Evolutionary conservation across 495 filamentous ascomycete species (phyloP).

Genomic region (Sordaria brevicollis): DNA sequence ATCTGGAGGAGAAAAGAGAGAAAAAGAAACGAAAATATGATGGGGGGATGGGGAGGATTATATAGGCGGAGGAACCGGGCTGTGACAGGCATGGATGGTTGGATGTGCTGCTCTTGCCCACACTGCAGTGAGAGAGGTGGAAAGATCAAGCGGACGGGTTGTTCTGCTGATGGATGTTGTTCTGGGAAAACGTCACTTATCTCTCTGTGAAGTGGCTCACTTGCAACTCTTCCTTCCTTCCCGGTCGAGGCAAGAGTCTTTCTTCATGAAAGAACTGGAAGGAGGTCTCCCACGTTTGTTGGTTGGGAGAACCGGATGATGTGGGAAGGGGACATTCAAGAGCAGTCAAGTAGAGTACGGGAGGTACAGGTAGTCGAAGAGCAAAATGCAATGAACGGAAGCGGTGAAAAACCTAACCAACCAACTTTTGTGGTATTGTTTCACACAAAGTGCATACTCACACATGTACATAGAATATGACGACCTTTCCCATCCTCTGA

Average conservation of each 20-base stretch:
- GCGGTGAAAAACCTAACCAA: background rate
- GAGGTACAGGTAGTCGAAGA: background rate
- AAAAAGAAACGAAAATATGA: background rate
- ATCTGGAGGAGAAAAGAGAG: background rate
- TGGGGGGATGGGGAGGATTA: background rate
- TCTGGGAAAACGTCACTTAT: background rate
- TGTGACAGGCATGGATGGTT: too few species aligned
- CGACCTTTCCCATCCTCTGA: background rate
- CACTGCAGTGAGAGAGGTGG: too few species aligned
- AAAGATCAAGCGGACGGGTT: too few species aligned
- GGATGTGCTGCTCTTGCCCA: too few species aligned
- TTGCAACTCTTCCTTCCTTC: background rate
- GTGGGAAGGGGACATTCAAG: slow-evolving; percentile 5
- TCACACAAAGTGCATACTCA: background rate
- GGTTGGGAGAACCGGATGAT: slow-evolving; percentile 17
- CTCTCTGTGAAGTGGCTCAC: background rate
- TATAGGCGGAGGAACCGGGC: background rate
- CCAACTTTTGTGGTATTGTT: background rate
- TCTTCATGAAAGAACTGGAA: background rate
- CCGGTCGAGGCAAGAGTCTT: background rate
- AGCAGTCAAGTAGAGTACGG: slow-evolving; percentile 1
- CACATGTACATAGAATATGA: background rate
- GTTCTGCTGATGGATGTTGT: background rate
- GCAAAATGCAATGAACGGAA: background rate
- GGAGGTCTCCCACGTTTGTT: slow-evolving; percentile 13